phyloP scores from a whole-genome alignment of 441 rosid genomes.

The Aleurites moluccanus region DNA sequence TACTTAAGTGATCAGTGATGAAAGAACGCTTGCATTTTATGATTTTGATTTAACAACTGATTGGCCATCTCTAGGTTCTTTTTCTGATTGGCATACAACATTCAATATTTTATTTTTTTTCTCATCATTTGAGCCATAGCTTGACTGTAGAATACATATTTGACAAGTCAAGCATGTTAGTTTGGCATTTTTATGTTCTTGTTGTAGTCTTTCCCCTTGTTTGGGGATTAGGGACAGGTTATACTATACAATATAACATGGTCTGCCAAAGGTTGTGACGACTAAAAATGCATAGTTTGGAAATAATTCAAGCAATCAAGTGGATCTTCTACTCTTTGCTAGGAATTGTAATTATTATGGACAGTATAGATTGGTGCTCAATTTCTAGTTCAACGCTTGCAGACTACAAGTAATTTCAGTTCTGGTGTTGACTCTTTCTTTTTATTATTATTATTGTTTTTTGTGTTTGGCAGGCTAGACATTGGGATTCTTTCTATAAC shows the following conservation, averaged over 20 bases:
- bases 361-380: background rate
- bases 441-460: too few species aligned
- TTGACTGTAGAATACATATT: background rate
- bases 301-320: background rate
- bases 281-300: background rate
- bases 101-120: background rate
- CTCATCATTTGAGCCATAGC: background rate
- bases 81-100: background rate
- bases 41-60: background rate
- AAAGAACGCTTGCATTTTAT: too few species aligned
- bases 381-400: background rate
- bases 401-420: background rate
- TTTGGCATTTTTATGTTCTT: too few species aligned
- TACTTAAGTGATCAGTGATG: background rate
- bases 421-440: background rate
- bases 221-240: too few species aligned
- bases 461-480: constrained; percentile 58
- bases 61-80: background rate
- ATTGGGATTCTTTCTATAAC: constrained; percentile 90
- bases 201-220: too few species aligned
- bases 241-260: too few species aligned
- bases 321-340: background rate
- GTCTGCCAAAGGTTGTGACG: background rate
- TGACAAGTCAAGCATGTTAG: too few species aligned
- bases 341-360: background rate